phyloP scores from a whole-genome alignment of 345 rosid genomes.

The Populus davidiana region DNA sequence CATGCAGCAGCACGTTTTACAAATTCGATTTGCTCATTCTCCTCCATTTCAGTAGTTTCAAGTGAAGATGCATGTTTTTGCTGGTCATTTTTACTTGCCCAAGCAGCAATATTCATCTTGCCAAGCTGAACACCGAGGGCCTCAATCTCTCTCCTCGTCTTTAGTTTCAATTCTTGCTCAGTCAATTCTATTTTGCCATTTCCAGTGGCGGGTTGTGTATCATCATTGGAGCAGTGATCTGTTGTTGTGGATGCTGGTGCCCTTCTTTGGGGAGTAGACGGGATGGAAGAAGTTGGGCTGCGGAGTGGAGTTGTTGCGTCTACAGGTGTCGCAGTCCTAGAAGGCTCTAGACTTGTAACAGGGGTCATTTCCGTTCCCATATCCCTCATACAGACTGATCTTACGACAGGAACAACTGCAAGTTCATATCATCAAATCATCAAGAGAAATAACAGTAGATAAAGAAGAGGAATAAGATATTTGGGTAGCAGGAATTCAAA shows the following conservation, averaged over 20 bases:
- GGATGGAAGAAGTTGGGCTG: conserved; percentile 66
- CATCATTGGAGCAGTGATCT: conserved; percentile 30
- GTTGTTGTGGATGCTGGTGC: conserved; percentile 45
- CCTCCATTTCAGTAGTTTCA: conserved; percentile 25
- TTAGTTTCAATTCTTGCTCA: conserved; percentile 64
- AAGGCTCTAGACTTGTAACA: conserved; percentile 66
- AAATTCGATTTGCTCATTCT: conserved; percentile 43
- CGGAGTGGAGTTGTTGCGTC: conserved; percentile 66
- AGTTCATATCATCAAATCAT: neutral
- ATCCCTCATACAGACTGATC: conserved; percentile 76
- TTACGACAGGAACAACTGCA: conserved; percentile 53
- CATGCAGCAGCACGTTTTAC: conserved; percentile 71
- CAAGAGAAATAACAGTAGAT: neutral
- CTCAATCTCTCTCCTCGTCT: conserved; percentile 69
- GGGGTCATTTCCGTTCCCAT: conserved; percentile 92
- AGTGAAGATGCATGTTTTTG: conserved; percentile 36
- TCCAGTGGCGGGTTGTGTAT: conserved; percentile 17
- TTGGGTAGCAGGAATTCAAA: neutral
- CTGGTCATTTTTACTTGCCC: conserved; percentile 73
- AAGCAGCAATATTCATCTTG: conserved; percentile 75
- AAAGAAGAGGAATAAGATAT: neutral
- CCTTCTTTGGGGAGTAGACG: conserved; percentile 60
- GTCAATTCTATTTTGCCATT: conserved; percentile 42
- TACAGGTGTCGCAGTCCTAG: conserved; percentile 63
- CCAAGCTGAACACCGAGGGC: conserved; percentile 80